Conservation (phyloP, 192 early-diverging fungal species). For the Chytriomyces confervae region DNA sequence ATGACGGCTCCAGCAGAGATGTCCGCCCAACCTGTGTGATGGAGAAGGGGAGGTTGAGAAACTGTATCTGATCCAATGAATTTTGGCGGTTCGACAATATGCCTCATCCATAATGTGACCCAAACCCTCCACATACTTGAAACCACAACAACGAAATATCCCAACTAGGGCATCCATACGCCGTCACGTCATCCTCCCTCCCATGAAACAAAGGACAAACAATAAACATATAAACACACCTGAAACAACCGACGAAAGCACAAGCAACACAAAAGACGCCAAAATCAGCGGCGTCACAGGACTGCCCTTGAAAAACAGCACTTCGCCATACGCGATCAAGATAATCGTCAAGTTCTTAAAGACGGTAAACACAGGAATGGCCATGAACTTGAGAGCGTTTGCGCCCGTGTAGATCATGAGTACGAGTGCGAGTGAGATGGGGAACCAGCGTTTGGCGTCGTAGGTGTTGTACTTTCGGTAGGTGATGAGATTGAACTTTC, state of each 20-base stretch:
- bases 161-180: not conserved
- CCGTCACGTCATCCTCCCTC: conserved; percentile 23
- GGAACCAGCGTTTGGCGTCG: conserved; percentile 67
- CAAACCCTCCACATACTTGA: not conserved
- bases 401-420: conserved; percentile 98
- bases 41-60: not conserved
- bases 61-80: not conserved
- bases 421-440: conserved; percentile 82
- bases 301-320: conserved; percentile 76
- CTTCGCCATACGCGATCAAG: conserved; percentile 92
- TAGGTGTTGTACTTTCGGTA: conserved; percentile 30
- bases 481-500: conserved; percentile 33
- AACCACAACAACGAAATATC: not conserved
- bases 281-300: conserved; percentile 83
- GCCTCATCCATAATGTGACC: not conserved
- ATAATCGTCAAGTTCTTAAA: conserved; percentile 99
- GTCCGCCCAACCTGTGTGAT: conserved; percentile 47
- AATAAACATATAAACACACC: conserved; percentile 49
- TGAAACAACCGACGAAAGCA: conserved; percentile 84
- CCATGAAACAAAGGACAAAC: conserved; percentile 50
- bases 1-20: conserved; percentile 38
- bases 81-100: not conserved
- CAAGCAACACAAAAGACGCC: conserved; percentile 78
- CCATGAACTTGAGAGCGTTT: conserved; percentile 89
- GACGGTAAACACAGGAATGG: conserved; percentile 94